Evolutionary conservation across 164 flowering plant genomes (phyloP).

Genomic region (Platanus orientalis): DNA sequence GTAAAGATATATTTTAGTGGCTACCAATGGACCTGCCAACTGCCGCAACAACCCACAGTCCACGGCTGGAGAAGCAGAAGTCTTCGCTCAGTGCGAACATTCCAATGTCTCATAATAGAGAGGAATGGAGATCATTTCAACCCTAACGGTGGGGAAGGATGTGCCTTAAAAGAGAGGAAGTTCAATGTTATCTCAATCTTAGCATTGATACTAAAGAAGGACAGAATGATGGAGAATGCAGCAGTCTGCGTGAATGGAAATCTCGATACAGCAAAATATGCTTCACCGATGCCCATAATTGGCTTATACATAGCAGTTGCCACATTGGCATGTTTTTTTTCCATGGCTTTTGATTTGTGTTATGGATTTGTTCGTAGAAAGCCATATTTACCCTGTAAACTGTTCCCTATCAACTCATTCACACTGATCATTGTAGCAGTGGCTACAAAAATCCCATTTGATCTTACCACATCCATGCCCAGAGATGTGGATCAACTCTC

Average conservation of each 20-base stretch:
- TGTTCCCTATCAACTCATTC: conserved; percentile 12
- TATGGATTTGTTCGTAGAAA: neutral
- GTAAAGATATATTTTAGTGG: too few relatives aligned
- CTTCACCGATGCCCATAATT: neutral
- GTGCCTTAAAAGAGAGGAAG: too few relatives aligned
- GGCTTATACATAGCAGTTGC: conserved; percentile 6
- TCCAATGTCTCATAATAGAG: too few relatives aligned
- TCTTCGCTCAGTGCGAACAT: too few relatives aligned
- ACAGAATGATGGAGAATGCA: too few relatives aligned
- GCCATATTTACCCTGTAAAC: conserved; percentile 13
- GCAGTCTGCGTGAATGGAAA: neutral
- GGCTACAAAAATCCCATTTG: conserved; percentile 15
- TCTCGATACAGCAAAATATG: neutral
- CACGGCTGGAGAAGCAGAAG: too few relatives aligned
- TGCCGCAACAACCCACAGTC: too few relatives aligned
- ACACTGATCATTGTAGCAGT: conserved; percentile 10
- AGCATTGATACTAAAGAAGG: too few relatives aligned
- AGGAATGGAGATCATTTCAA: too few relatives aligned
- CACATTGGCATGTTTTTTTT: conserved; percentile 3
- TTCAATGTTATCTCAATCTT: too few relatives aligned
- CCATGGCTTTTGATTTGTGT: neutral
- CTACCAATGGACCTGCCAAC: too few relatives aligned
- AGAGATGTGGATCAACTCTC: conserved; percentile 11
- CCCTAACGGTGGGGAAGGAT: too few relatives aligned
- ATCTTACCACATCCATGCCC: conserved; percentile 10